A percentile compares a stretch with the other conserved stretches of the same genome.
These are phyloP conservation scores for Trichoderma harzianum DNA, from an alignment of 2,329 filamentous ascomycete genomes.

Conservation along the genomic window DNA sequence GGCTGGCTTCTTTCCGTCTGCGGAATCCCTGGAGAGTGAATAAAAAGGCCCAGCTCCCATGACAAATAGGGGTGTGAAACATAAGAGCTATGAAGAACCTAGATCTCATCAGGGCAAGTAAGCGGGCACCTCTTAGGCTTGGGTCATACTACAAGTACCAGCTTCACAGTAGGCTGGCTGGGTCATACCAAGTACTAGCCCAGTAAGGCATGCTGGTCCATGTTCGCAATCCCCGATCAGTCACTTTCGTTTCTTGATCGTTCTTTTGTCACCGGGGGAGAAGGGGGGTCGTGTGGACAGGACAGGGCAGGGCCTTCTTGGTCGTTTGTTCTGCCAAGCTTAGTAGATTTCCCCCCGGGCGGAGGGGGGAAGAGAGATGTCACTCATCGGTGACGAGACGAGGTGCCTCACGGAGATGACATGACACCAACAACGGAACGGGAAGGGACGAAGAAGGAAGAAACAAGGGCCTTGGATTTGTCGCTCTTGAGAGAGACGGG, in stretches of 20 bases:
- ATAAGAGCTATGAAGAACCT: not conserved
- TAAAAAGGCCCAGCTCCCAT: not conserved
- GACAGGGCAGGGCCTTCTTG: not conserved
- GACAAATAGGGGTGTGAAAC: not conserved
- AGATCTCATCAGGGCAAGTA: not conserved
- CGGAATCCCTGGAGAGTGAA: not conserved
- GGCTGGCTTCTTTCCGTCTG: not conserved
- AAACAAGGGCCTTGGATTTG: not conserved
- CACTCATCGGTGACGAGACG: not conserved
- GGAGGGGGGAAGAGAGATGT: not conserved
- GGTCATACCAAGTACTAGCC: not conserved
- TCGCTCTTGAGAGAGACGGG: not conserved
- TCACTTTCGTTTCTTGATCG: not conserved
- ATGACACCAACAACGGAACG: not conserved
- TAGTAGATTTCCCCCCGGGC: not conserved
- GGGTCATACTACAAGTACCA: not conserved
- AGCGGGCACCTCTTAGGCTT: slow-evolving; percentile 3
- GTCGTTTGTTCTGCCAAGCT: not conserved
- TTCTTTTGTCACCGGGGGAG: not conserved
- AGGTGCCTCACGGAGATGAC: not conserved
- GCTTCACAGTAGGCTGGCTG: too few relatives aligned
- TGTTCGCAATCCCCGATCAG: not conserved
- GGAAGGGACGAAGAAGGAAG: not conserved
- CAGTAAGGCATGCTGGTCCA: not conserved
- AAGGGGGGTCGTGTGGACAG: not conserved